phyloP scores from a whole-genome alignment of 768 basidiomycete species.

The Tylopilus intermedius region DNA sequence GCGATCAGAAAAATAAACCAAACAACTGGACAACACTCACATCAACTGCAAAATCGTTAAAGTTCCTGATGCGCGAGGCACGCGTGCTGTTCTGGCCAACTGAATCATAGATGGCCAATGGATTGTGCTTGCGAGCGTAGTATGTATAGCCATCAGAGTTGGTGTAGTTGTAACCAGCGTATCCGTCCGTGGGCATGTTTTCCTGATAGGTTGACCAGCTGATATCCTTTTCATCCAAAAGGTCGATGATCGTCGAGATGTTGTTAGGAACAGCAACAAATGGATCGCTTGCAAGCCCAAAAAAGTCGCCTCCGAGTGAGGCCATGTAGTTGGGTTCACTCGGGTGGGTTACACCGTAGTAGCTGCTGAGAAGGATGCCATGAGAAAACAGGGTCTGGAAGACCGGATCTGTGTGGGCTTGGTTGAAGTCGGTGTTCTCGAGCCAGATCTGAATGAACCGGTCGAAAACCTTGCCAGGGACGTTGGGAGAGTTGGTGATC shows the following conservation, averaged over 20 bases:
- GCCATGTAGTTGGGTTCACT: constrained; percentile 59
- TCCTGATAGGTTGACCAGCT: constrained; percentile 63
- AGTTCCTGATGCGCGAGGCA: constrained; percentile 46
- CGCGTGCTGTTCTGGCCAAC: constrained; percentile 41
- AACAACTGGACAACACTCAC: constrained; percentile 21
- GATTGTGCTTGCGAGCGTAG: constrained; percentile 57
- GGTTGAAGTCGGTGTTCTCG: constrained; percentile 54
- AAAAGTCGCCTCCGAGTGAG: constrained; percentile 49
- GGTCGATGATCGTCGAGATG: constrained; percentile 54
- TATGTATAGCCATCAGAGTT: constrained; percentile 38
- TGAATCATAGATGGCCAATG: constrained; percentile 48
- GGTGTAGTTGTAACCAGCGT: constrained; percentile 34
- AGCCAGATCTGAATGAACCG: constrained; percentile 56
- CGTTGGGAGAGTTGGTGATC: constrained; percentile 34
- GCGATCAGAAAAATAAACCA: not conserved
- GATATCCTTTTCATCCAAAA: constrained; percentile 52
- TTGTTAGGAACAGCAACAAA: constrained; percentile 35
- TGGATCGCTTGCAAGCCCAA: constrained; percentile 42
- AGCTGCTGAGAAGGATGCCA: constrained; percentile 45
- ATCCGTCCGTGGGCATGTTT: constrained; percentile 50
- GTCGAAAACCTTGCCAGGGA: constrained; percentile 42
- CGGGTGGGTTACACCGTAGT: constrained; percentile 50
- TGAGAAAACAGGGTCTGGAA: constrained; percentile 40
- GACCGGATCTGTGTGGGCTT: constrained; percentile 23
- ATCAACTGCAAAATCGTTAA: constrained; percentile 58